Conservation (phyloP, 768 basidiomycete genomes). For the Pisolithus marmoratus region DNA sequence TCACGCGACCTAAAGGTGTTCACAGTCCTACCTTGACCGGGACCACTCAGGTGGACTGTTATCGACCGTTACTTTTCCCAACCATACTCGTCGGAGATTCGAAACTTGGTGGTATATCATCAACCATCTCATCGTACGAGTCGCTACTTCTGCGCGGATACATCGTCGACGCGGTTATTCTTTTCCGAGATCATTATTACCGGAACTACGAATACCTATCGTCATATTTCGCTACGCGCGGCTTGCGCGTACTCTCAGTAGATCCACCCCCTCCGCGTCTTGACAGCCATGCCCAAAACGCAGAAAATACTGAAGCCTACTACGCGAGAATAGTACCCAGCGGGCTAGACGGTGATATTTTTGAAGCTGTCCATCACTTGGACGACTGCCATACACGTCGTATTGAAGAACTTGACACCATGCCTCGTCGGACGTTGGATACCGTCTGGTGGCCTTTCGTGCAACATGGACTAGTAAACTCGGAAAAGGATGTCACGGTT, state of each 20-base stretch:
- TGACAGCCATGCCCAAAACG: conserved; percentile 41
- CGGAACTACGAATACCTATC: conserved; percentile 79
- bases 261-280: conserved; percentile 52
- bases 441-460: conserved; percentile 97
- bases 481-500: conserved; percentile 72
- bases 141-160: conserved; percentile 88
- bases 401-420: conserved; percentile 66
- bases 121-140: conserved; percentile 90
- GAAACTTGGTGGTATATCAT: conserved; percentile 89
- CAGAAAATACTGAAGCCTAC: conserved; percentile 57
- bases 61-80: conserved; percentile 83
- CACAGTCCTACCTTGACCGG: conserved; percentile 87
- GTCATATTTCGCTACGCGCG: conserved; percentile 74
- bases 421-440: conserved; percentile 72
- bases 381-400: conserved; percentile 60
- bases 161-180: conserved; percentile 74
- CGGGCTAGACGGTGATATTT: conserved; percentile 33
- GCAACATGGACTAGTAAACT: conserved; percentile 72
- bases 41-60: conserved; percentile 77
- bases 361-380: conserved; percentile 49
- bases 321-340: conserved; percentile 48
- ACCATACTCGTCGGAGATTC: conserved; percentile 85
- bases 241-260: conserved; percentile 48
- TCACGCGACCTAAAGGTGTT: conserved; percentile 50
- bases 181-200: conserved; percentile 86